Percentiles rank a stretch among this genome's conserved stretches.
phyloP scores from a whole-genome alignment of 2,329 filamentous ascomycete species.

The Ophiobolus disseminans region DNA sequence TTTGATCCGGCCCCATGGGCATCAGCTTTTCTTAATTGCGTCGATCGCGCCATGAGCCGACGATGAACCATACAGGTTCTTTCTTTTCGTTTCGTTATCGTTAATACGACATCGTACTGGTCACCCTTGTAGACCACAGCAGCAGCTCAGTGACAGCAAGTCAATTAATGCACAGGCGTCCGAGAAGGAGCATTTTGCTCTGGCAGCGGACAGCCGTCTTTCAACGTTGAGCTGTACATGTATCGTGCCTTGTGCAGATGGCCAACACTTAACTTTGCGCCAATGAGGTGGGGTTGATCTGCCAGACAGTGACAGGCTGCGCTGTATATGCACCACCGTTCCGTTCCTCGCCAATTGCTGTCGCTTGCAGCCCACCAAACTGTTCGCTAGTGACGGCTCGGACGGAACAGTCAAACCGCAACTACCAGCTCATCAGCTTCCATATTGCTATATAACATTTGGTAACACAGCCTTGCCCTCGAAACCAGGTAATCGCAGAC shows the following conservation, averaged over 20 bases:
- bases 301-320: conserved; percentile 34
- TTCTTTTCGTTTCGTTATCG: conserved; percentile 29
- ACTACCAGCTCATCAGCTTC: conserved; percentile 25
- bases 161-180: conserved; percentile 44
- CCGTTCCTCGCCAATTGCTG: conserved; percentile 42
- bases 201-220: conserved; percentile 29
- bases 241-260: conserved; percentile 21
- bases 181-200: conserved; percentile 29
- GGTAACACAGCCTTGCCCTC: conserved; percentile 31
- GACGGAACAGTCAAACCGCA: conserved; percentile 13
- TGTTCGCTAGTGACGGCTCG: conserved; percentile 17
- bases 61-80: conserved; percentile 14
- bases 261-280: conserved; percentile 20
- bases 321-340: conserved; percentile 44
- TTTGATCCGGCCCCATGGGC: conserved; percentile 29
- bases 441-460: conserved; percentile 29
- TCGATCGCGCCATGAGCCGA: conserved; percentile 21
- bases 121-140: conserved; percentile 28
- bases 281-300: conserved; percentile 46
- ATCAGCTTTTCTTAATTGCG: conserved; percentile 28
- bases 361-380: conserved; percentile 17
- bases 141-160: conserved; percentile 40
- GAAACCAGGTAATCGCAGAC: conserved; percentile 23
- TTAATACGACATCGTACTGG: conserved; percentile 26
- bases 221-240: conserved; percentile 27